Evolutionary conservation across 2,329 filamentous ascomycete genomes (phyloP), one percentile per base, ranked within the genome.

Genomic region (Calonectria multiphialidica): DNA sequence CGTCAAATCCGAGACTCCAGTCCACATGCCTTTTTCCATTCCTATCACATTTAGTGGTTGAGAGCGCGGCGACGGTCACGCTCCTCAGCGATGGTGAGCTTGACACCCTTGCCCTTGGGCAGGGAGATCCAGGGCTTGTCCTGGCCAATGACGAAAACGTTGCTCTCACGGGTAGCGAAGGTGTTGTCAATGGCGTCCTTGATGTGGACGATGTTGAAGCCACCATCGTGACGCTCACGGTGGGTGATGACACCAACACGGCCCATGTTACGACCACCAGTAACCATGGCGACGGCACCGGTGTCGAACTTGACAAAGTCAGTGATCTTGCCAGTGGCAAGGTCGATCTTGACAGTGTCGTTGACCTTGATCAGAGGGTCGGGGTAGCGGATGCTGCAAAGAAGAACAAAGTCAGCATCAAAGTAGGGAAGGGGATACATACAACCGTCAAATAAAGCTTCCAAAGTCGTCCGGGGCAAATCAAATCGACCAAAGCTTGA

Each of bases 171-270:
- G 86, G 97, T 99, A 84, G 97, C 96, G 89, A 99, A 99, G 86
- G 95, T 94, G 94, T 99, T 99, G 93, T 98, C 97, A 89, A 99
- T 96, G 84, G 96, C 96, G 86, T 99, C 97, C 94, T 99, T 99
- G 89, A 99, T 94, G 92, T 98, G 96, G 87, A 99, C 96, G 85
- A 99, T 98, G 93, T 97, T 97, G 94, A 99, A 99, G 88, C 97
- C 97, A 92, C 97, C 97, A 83, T 99, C 97, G 92, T 99, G 97
- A 84, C 97, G 95, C 93, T 99, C 97, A 91, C 97, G 96, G 93
- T 99, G 96, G 84, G 97, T 98, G 91, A 99, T 97, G 87, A 98
- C 96, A 94, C 97, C 97, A 85, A 99, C 96, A 96, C 97, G 97
- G 87, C 97, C 97, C 96, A 98, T 99, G 95, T 99, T 99, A 87